Conservation (phyloP, 768 basidiomycete species). For the Boletus rubroflammeus region DNA sequence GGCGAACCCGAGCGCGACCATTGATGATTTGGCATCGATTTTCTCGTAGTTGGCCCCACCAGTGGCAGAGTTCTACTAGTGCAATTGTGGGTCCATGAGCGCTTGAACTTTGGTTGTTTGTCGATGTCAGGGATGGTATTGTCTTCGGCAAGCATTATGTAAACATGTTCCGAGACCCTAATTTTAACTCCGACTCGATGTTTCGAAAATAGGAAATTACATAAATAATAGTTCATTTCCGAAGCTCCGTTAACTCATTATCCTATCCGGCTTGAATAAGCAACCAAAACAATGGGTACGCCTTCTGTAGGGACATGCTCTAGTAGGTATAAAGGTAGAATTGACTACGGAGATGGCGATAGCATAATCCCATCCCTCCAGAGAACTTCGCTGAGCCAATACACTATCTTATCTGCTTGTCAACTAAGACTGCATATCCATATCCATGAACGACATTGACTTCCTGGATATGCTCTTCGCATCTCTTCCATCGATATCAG, state of each 20-base stretch:
- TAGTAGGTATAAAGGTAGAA: too few relatives aligned
- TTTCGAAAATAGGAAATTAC: background rate
- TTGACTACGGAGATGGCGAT: background rate
- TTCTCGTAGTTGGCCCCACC: too few relatives aligned
- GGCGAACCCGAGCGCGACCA: too few relatives aligned
- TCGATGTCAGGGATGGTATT: background rate
- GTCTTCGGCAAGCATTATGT: too few relatives aligned
- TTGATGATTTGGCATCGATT: too few relatives aligned
- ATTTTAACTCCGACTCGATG: too few relatives aligned
- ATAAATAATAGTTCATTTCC: background rate
- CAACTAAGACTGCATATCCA: background rate
- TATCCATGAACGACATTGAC: conserved; percentile 9
- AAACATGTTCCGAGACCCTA: too few relatives aligned
- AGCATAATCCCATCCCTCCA: background rate
- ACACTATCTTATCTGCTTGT: background rate
- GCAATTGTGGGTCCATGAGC: too few relatives aligned
- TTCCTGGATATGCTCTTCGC: background rate
- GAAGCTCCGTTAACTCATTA: background rate
- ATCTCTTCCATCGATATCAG: background rate
- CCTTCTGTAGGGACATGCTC: background rate
- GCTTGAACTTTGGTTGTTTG: too few relatives aligned
- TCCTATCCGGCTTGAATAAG: too few relatives aligned
- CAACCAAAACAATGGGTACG: background rate
- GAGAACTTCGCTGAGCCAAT: background rate
- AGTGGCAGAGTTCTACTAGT: too few relatives aligned